Evolutionary conservation across 768 basidiomycete species (phyloP).

Genomic region (Macrocybe gigantea): DNA sequence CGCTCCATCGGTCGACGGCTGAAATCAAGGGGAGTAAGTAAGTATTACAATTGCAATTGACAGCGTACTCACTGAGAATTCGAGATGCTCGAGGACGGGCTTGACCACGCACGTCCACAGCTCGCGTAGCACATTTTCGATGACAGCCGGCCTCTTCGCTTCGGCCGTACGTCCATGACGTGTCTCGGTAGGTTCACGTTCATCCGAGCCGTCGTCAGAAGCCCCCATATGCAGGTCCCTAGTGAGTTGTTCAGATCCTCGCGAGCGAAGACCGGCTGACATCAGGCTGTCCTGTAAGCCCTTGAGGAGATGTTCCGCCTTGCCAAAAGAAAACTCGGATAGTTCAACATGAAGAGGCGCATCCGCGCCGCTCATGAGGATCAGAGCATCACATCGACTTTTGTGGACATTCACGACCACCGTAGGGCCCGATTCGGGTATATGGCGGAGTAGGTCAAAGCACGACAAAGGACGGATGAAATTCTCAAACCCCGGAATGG

Average conservation of each 20-base stretch:
- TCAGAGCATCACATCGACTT: background rate
- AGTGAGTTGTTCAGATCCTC: too few species aligned
- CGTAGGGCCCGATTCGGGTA: background rate
- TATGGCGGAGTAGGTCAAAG: background rate
- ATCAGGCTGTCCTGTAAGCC: too few species aligned
- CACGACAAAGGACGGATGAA: background rate
- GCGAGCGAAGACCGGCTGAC: too few species aligned
- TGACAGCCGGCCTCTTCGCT: background rate
- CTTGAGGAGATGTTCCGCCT: too few species aligned
- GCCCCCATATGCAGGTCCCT: too few species aligned
- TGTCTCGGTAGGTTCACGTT: background rate
- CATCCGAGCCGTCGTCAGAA: background rate
- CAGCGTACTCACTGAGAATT: background rate
- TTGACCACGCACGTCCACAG: background rate
- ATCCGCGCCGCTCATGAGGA: background rate
- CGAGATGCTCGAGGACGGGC: background rate
- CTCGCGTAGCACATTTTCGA: background rate
- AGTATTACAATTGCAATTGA: background rate
- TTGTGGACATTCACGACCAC: background rate
- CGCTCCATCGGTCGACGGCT: background rate
- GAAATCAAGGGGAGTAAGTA: background rate
- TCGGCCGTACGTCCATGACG: background rate
- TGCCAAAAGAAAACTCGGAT: too few species aligned
- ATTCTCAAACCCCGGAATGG: background rate
- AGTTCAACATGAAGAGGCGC: too few species aligned